phyloP scores from a whole-genome alignment of 345 rosid genomes.

The Brassica cretica region DNA sequence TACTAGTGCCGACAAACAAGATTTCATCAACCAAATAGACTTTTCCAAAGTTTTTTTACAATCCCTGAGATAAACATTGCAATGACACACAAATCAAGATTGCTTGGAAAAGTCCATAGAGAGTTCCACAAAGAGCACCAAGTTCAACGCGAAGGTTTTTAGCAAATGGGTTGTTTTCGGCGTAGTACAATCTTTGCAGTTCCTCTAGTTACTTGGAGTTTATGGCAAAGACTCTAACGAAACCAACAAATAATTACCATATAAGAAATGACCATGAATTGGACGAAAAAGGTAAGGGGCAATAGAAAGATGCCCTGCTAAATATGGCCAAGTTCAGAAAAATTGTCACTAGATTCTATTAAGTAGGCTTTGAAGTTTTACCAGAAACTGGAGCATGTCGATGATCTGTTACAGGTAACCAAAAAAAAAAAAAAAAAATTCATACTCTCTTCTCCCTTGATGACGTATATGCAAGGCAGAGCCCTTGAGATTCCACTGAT shows the following conservation, averaged over 20 bases:
- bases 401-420: constrained; percentile 10
- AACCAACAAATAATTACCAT: background rate
- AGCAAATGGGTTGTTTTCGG: background rate
- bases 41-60: too few species aligned
- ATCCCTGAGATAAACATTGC: too few species aligned
- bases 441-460: constrained; percentile 24
- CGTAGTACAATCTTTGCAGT: background rate
- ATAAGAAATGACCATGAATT: background rate
- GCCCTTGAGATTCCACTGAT: constrained; percentile 25
- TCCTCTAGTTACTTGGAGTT: background rate
- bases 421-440: background rate
- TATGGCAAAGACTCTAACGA: background rate
- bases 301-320: background rate
- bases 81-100: too few species aligned
- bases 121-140: background rate
- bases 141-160: background rate
- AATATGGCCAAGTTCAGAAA: background rate
- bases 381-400: background rate
- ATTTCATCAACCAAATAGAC: too few species aligned
- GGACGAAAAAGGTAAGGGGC: background rate
- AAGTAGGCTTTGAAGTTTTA: background rate
- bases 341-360: background rate
- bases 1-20: too few species aligned
- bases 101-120: too few species aligned
- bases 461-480: constrained; percentile 35